Conservation (phyloP, 2,329 filamentous ascomycete genomes). For the Penicillium fuscoglaucum region DNA sequence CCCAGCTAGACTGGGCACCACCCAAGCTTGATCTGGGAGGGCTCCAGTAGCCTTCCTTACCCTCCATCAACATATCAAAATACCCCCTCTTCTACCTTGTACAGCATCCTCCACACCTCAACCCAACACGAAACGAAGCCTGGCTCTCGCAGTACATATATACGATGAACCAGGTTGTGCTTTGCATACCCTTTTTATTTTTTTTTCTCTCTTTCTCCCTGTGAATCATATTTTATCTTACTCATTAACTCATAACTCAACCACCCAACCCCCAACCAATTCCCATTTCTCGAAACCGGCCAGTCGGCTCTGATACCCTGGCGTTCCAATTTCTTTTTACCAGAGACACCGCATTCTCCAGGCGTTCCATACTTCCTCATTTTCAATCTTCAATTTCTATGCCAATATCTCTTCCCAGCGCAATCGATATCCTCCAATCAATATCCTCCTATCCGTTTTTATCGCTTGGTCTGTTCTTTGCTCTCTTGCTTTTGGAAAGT, state of each 20-base stretch:
- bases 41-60: constrained; percentile 21
- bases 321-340: constrained; percentile 6
- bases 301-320: constrained; percentile 16
- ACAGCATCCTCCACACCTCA: constrained; percentile 1
- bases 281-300: background rate
- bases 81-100: constrained; percentile 2
- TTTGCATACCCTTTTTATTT: background rate
- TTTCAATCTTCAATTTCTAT: background rate
- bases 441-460: background rate
- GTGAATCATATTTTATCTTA: constrained; percentile 2
- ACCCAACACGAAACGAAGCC: background rate
- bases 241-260: background rate
- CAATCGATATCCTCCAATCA: background rate
- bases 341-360: background rate
- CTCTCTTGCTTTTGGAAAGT: background rate
- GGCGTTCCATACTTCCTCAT: constrained; percentile 3
- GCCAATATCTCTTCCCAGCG: background rate
- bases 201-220: background rate
- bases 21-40: constrained; percentile 38
- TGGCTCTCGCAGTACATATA: constrained; percentile 10
- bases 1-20: constrained; percentile 40
- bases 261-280: background rate
- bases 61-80: background rate
- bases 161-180: constrained; percentile 15
- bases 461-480: background rate